Base-by-base conservation (phyloP, 2,329 filamentous ascomycete species). In the Scedosporium apiospermum region DNA sequence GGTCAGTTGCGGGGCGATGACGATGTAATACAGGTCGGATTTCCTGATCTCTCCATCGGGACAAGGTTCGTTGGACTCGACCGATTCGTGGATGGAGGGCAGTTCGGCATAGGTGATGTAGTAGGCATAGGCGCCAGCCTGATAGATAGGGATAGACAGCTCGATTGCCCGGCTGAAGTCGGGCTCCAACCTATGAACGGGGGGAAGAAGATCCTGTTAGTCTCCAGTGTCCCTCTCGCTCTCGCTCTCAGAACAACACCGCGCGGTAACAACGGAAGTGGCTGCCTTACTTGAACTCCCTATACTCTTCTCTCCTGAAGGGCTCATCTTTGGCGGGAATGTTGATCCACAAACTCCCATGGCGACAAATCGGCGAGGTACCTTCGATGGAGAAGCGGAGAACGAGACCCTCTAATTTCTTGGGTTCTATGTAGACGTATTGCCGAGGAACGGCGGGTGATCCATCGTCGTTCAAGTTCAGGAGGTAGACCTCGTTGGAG, bases 331-430 rank as follows among this genome's bases (percentile, higher is more conserved):
- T 81, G 65, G 88, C 84, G 6, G 95, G 95, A 65, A 98, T 90
- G 74, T 99, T 99, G 71, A 96, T 89, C 93, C 95, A 99, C 66
- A 99, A 82, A 72, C 90, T 97, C 64, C 96, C 95, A 76, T 96
- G 82, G 68, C 92, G 86, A 75, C 93, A 97, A 79, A 99, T 95
- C 65, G 93, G 96, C 72, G 93, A 96, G 63, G 91, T 93, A 65
- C 95, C 93, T 75, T 97, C 90, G 68, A 97, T 93, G 68, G 91
- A 86, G 75, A 99, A 96, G 64, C 93, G 88, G 63, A 97, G 80
- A 61, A 84, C 84, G 70, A 98, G 88, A 51, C 89, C 89, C n/a
- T 88, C 82, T 49, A 82, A 83, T 18, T 89, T 88, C 66, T 77
- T 78, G 18, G 95, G 87, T 0, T 92, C 89, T 53, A 99, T 81